Evolutionary conservation across 1,139 yeast genomes (phyloP).

Genomic region (Debaryomycetaceae sp.): DNA sequence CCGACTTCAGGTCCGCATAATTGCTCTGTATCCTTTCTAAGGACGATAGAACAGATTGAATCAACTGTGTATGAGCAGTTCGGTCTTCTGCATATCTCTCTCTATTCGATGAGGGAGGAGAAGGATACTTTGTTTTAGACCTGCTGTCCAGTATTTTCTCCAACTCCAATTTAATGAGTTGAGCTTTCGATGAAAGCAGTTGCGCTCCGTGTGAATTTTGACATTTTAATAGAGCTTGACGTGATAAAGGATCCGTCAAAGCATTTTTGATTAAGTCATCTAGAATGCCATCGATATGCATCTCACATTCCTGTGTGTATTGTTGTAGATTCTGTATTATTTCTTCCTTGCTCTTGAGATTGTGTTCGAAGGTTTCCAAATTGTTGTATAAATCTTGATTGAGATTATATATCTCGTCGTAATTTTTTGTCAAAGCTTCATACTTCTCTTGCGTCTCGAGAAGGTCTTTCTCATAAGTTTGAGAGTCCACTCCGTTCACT

Average conservation of each 20-base stretch:
- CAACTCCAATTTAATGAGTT: conserved; percentile 22
- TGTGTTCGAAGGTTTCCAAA: conserved; percentile 33
- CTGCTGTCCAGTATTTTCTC: conserved; percentile 9
- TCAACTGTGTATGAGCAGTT: conserved; percentile 14
- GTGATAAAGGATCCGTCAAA: conserved; percentile 15
- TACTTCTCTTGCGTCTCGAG: conserved; percentile 14
- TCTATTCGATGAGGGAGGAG: conserved; percentile 13
- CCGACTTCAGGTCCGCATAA: background rate
- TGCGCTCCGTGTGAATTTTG: conserved; percentile 9
- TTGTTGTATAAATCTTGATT: conserved; percentile 39
- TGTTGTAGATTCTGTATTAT: conserved; percentile 14
- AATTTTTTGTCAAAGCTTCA: conserved; percentile 21
- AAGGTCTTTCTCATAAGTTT: conserved; percentile 8
- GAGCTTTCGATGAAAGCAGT: conserved; percentile 22
- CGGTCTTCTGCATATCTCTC: conserved; percentile 10
- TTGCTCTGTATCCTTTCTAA: conserved; percentile 17
- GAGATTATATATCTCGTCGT: conserved; percentile 33
- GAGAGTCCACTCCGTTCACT: conserved; percentile 14
- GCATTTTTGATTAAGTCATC: conserved; percentile 18
- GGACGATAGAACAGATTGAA: conserved; percentile 15
- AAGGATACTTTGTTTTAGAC: conserved; percentile 6
- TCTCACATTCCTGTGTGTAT: conserved; percentile 14
- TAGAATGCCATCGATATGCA: conserved; percentile 20
- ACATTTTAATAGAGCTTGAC: conserved; percentile 16
- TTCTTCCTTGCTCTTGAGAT: conserved; percentile 24